A percentile compares a stretch with the other conserved stretches of the same genome.
Conservation (phyloP, 345 rosid genomes). For the Eucalyptus regnans region DNA sequence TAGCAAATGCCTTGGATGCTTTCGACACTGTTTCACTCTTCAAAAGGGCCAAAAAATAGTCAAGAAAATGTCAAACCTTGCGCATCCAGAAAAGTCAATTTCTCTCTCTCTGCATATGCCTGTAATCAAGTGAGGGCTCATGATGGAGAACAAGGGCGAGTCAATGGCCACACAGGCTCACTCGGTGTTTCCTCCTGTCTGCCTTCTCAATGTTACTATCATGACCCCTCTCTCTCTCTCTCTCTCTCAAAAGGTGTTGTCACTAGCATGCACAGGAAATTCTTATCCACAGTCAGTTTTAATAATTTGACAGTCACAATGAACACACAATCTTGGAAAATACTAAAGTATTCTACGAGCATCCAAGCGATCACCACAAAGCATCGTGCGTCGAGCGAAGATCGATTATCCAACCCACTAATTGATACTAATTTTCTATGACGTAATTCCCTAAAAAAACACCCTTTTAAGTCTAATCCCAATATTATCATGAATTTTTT, state of each 20-base stretch:
- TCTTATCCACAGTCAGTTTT: not conserved
- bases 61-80: not conserved
- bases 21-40: not conserved
- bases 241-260: not conserved
- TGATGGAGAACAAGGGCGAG: conserved; percentile 1
- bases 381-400: not conserved
- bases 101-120: not conserved
- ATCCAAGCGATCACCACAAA: not conserved
- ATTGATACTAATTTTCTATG: not conserved
- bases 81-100: not conserved
- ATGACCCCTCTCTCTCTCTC: not conserved
- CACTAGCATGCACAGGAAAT: not conserved
- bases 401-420: not conserved
- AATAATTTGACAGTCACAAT: not conserved
- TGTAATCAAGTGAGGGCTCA: not conserved
- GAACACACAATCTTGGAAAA: not conserved
- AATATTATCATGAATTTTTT: not conserved
- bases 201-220: conserved; percentile 8
- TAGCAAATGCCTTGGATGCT: not conserved
- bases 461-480: accelerated
- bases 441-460: not conserved
- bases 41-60: not conserved
- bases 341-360: not conserved
- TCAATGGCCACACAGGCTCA: conserved; percentile 36
- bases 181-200: conserved; percentile 37